Base-by-base conservation (phyloP, 805 yeast genomes). In the Saccharomycopsis capsularis region DNA sequence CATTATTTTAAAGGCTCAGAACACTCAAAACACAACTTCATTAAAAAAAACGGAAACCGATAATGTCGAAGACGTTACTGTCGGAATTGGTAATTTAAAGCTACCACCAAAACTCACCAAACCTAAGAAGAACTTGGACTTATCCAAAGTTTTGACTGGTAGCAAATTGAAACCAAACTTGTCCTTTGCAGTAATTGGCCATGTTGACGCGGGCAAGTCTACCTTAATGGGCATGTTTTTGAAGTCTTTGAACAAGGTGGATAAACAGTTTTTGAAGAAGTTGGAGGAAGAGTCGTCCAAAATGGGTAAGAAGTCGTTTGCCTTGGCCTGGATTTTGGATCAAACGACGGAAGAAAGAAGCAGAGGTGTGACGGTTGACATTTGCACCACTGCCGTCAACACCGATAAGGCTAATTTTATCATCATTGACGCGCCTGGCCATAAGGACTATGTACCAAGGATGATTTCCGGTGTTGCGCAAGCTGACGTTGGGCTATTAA, bases 341-440 rank as follows among this genome's bases (percentile, higher is more conserved):
- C 90, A 84, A 60, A 83, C 91, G 0, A 63, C 69, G 1, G 93
- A 85, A 60, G 95, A 85, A 63, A 72, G 95, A 55, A 54, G 68
- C 6, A 70, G 90, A 44, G 95, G 95, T 43, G 88, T 85, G 3
- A 85, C 95, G 2, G 79, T 85, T 22, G 95, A 85, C 59, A 78
- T 85, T 29, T 81, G 85, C 49, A 81, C 82, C 46, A 80, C 85
- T 6, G 68, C 70, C 36, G 81, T 85, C 52, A 83, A 79, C 56
- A 82, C 90, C 2, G 46, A 59, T 1, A 61, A 57, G 2, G 70
- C 79, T 4, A 65, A 71, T 42, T 83, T 81, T 60, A 80, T 87
- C 0, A 81, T 88, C 3, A 78, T 85, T 48, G 95, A 85, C 66
- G 89, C 95, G 0, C 95, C 95, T 0, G 95, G 95, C 0, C 95